phyloP scores from a whole-genome alignment of 1,284 basidiomycete genomes.

The Leccinum subrobustum region DNA sequence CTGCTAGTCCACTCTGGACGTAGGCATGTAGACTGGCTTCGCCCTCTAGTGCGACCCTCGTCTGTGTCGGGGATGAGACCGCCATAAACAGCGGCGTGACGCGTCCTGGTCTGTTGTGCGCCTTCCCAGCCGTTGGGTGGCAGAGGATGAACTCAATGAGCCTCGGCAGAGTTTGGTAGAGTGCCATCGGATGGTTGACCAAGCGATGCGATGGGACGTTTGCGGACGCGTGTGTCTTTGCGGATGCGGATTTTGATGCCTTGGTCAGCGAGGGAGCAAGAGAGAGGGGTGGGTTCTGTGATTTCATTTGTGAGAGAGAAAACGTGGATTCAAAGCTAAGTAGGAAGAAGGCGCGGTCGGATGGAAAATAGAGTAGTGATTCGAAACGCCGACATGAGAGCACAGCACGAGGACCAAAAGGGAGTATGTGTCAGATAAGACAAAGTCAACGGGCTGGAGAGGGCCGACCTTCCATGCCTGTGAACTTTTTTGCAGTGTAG shows the following conservation, averaged over 20 bases:
- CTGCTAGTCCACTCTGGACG: too few species aligned
- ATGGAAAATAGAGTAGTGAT: conserved; percentile 22
- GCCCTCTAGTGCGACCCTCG: too few species aligned
- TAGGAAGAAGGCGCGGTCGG: conserved; percentile 5
- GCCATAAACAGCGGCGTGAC: too few species aligned
- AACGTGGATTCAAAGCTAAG: conserved; percentile 3
- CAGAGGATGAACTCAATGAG: background rate
- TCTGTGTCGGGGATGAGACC: too few species aligned
- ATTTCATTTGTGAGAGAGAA: background rate
- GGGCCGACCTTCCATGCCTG: conserved; percentile 82
- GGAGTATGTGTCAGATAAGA: conserved; percentile 24
- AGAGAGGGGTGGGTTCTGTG: conserved; percentile 82
- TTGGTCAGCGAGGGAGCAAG: conserved; percentile 86
- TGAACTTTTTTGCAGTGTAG: conserved; percentile 94
- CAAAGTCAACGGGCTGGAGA: background rate
- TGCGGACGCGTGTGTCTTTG: conserved; percentile 82
- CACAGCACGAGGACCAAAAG: conserved; percentile 12
- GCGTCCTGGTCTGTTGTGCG: too few species aligned
- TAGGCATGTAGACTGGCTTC: too few species aligned
- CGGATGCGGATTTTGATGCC: conserved; percentile 92
- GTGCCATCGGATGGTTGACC: conserved; percentile 36
- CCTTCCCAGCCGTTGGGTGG: too few species aligned
- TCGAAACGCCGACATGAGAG: conserved; percentile 15
- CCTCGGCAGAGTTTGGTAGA: conserved; percentile 5
- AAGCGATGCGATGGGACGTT: conserved; percentile 51